Evolutionary conservation across 2,329 filamentous ascomycete species (phyloP), one percentile per base, ranked within the genome.

Genomic region (Malbranchea zuffiana): DNA sequence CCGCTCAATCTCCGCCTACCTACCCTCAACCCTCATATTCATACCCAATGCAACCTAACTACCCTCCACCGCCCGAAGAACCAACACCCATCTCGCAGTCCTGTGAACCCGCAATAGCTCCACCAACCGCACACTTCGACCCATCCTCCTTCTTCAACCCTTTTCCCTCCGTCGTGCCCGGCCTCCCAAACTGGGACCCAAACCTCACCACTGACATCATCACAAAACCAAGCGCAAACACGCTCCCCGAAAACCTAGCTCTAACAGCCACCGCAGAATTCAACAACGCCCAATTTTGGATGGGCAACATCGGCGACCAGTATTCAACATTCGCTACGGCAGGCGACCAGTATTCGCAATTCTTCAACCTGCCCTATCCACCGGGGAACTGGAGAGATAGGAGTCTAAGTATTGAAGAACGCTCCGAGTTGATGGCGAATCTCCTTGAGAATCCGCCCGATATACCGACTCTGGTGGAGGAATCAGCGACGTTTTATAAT

Each of bases 391-490:
- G 71, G 72, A 53, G 72, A 69, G 41, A 75, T 75, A 50, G 84
- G 71, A 68, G 68, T 41, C 65, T 92, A 20, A 87, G 78, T 41
- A 80, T 86, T 45, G 74, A 84, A 51, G 83, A 92, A 58, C 84
- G 90, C 59, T 62, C 79, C 44, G 82, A 93, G 62, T 65, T 93
- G 24, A 85, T 92, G 80, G 75, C 78, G 38, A 77, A 78, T 32
- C 69, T 93, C 21, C 82, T 90, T 56, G 51, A 61, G 6, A 56
- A 81, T 66, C 47, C 66, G 32, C 63, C 63, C 3, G 62, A 65
- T 44, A 57, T 66, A 6, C 64, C 62, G 2, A 54, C 59, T 29
- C 47, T 62, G 29, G 51, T 57, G 17, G 55, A 55, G 35, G 58
- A 64, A 37, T 57, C 60, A 19, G 53, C 59, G 35, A 61, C 59